Percentiles rank a stretch among this genome's conserved stretches.
Evolutionary conservation across 129 eudicot genomes (phyloP).

Genomic region (Arctium minus): DNA sequence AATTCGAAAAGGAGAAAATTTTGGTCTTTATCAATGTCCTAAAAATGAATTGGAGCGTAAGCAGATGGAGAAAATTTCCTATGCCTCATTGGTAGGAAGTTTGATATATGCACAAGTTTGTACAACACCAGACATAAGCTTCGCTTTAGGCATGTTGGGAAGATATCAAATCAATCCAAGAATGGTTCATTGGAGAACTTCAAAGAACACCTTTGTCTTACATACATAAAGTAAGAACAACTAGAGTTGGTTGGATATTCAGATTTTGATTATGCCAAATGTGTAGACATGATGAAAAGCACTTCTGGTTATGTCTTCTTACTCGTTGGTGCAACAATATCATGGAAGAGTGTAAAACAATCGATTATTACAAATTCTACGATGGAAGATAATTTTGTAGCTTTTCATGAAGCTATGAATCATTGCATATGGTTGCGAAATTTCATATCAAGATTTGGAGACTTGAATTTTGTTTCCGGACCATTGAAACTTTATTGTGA

Average conservation of each 20-base stretch:
- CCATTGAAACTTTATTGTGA: not conserved
- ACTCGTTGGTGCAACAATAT: not conserved
- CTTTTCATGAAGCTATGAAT: not conserved
- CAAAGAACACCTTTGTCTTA: not conserved
- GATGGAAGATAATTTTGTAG: not conserved
- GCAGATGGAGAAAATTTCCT: not conserved
- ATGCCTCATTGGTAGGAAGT: not conserved
- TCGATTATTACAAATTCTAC: not conserved
- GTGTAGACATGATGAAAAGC: not conserved
- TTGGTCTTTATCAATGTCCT: not conserved
- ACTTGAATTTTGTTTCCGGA: not conserved
- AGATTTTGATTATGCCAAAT: not conserved
- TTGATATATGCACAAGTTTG: not conserved
- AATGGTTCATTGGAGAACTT: not conserved
- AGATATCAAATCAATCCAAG: not conserved
- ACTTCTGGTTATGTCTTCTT: not conserved
- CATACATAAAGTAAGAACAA: not conserved
- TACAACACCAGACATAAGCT: not conserved
- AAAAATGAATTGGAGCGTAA: not conserved
- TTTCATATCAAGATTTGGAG: not conserved
- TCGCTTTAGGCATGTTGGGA: not conserved
- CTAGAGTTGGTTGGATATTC: not conserved
- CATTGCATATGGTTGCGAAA: not conserved
- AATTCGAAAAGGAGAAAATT: not conserved
- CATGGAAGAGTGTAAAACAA: not conserved